Percentiles rank a stretch among this genome's conserved stretches.
These are phyloP conservation scores for Alternaria atra DNA, from an alignment of 2,329 filamentous ascomycete species.

Conservation along the genomic window DNA sequence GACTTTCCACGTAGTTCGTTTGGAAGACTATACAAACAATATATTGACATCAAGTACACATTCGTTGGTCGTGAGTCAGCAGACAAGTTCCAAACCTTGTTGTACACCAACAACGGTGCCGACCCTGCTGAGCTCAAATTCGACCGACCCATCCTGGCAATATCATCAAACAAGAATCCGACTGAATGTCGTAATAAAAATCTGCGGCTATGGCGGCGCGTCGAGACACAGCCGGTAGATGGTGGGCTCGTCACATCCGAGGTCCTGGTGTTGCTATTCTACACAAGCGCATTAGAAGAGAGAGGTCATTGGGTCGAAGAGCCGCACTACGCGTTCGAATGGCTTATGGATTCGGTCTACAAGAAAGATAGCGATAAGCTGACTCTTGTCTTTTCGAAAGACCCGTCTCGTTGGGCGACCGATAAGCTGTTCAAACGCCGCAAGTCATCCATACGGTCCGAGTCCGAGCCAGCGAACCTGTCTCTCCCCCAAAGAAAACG, in stretches of 20 bases:
- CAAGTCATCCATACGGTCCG: conserved; percentile 24
- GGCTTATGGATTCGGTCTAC: conserved; percentile 35
- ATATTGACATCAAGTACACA: conserved; percentile 43
- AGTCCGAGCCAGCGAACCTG: conserved; percentile 6
- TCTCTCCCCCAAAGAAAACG: conserved; percentile 9
- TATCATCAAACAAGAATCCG: conserved; percentile 39
- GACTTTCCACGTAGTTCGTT: conserved; percentile 42
- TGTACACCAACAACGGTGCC: conserved; percentile 46
- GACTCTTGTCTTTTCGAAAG: conserved; percentile 40
- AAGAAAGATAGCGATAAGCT: conserved; percentile 37
- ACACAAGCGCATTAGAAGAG: conserved; percentile 40
- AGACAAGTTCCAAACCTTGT: conserved; percentile 39
- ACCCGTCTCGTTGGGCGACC: conserved; percentile 35
- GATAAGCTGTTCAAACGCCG: conserved; percentile 39
- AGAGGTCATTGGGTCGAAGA: conserved; percentile 48
- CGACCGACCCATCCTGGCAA: conserved; percentile 34
- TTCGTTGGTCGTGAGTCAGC: conserved; percentile 26
- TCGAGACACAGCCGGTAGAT: conserved; percentile 27
- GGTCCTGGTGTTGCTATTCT: conserved; percentile 41
- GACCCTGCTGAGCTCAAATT: conserved; percentile 38
- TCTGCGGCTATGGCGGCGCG: conserved; percentile 38
- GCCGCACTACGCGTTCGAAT: conserved; percentile 44
- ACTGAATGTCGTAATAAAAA: conserved; percentile 44
- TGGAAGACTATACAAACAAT: conserved; percentile 38
- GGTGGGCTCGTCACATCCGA: conserved; percentile 26